phyloP scores from a whole-genome alignment of 2,329 filamentous ascomycete genomes.

The Microthyrium microscopicum region DNA sequence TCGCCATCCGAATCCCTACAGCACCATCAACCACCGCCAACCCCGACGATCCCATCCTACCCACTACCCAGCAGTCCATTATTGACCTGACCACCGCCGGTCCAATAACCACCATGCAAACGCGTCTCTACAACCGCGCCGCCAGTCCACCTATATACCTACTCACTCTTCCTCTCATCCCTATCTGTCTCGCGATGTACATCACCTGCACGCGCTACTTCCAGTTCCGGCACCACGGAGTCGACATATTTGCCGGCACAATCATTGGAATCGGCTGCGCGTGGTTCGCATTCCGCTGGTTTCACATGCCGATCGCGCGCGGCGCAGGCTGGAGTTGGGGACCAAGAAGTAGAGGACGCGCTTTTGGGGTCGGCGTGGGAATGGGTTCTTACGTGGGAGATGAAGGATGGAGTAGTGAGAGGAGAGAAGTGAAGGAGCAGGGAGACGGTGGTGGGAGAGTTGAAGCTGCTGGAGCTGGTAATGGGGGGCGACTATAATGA shows the following conservation, averaged over 20 bases:
- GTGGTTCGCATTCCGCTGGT: constrained; percentile 66
- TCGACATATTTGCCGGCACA: constrained; percentile 79
- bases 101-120: too few relatives aligned
- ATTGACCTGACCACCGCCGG: too few relatives aligned
- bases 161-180: constrained; percentile 50
- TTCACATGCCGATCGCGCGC: constrained; percentile 62
- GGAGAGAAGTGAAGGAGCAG: constrained; percentile 9
- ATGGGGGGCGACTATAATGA: too few relatives aligned
- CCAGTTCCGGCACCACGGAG: constrained; percentile 80
- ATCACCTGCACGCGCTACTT: constrained; percentile 76
- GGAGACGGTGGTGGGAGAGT: constrained; percentile 6
- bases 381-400: constrained; percentile 28
- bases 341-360: constrained; percentile 51
- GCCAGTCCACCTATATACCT: constrained; percentile 74
- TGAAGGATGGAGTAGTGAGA: constrained; percentile 25
- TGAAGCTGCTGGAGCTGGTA: constrained; percentile 1
- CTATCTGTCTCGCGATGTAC: constrained; percentile 60
- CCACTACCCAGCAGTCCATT: too few relatives aligned
- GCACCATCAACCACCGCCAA: constrained; percentile 34
- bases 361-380: constrained; percentile 62
- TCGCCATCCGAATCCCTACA: constrained; percentile 57
- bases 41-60: constrained; percentile 23
- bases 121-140: constrained; percentile 54
- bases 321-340: constrained; percentile 87
- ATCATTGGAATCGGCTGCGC: constrained; percentile 56